These are phyloP conservation scores for Asclepias syriaca DNA, from an alignment of 257 asterid genomes.

Conservation along the genomic window DNA sequence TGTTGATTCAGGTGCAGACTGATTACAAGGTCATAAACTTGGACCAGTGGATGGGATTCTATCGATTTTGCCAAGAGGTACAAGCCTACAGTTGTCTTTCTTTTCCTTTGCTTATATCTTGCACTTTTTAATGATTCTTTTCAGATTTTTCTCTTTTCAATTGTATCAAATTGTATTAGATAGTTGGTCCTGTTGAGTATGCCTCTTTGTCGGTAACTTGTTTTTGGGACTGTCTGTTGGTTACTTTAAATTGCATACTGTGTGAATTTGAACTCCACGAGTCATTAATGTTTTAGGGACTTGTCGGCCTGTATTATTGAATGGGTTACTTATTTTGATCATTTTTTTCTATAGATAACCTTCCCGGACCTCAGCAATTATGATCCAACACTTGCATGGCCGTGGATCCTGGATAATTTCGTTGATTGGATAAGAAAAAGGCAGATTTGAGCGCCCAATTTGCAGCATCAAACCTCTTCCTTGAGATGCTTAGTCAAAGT, in stretches of 20 bases:
- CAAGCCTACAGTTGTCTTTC: constrained; percentile 9
- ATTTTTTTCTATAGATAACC: constrained; percentile 45
- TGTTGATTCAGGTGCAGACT: constrained; percentile 51
- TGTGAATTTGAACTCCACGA: background rate
- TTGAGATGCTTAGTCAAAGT: background rate
- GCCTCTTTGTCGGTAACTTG: background rate
- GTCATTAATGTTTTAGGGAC: background rate
- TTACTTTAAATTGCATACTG: background rate
- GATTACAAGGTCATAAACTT: constrained; percentile 79
- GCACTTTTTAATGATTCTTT: background rate
- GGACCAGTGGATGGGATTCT: constrained; percentile 96
- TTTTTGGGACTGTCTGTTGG: background rate
- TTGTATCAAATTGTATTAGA: background rate
- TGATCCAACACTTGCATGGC: constrained; percentile 69
- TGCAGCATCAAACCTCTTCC: background rate
- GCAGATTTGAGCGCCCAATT: constrained; percentile 17
- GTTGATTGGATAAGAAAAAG: constrained; percentile 61
- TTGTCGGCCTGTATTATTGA: background rate
- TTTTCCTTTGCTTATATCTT: background rate
- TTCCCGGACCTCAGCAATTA: constrained; percentile 72
- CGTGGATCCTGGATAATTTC: constrained; percentile 70
- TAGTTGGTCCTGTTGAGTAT: background rate
- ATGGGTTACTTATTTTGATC: constrained; percentile 5
- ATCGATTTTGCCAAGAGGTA: constrained; percentile 82
- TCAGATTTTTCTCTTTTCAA: background rate